Conservation (phyloP, 441 rosid genomes). For the Pelargonium cotyledonis region DNA sequence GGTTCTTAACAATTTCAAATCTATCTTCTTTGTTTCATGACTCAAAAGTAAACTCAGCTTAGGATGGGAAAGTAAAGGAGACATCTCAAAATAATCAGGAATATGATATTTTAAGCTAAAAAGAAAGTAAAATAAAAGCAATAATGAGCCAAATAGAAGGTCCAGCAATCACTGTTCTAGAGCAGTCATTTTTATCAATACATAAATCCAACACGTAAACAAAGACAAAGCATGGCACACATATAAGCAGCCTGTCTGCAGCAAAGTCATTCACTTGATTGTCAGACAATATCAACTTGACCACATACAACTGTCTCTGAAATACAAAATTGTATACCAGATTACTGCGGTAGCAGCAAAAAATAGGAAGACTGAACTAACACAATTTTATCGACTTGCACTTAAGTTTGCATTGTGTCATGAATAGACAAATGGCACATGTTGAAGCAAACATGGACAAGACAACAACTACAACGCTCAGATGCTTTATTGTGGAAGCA, state of each 20-base stretch:
- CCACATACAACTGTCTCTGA: not conserved
- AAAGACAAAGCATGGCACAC: not conserved
- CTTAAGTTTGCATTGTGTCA: not conserved
- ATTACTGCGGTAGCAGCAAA: not conserved
- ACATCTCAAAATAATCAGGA: not conserved
- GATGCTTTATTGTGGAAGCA: not conserved
- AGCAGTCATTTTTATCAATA: not conserved
- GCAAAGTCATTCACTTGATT: not conserved
- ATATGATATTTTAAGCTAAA: not conserved
- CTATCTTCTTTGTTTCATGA: constrained; percentile 2
- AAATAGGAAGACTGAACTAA: not conserved
- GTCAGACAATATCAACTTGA: not conserved
- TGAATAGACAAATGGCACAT: not conserved
- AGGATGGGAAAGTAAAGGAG: not conserved
- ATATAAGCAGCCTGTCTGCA: not conserved
- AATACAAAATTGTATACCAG: not conserved
- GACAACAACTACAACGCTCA: not conserved
- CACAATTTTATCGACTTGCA: not conserved
- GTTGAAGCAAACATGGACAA: not conserved
- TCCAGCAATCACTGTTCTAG: not conserved
- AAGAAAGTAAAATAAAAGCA: not conserved
- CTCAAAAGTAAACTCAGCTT: constrained; percentile 1
- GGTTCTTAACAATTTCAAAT: constrained; percentile 3
- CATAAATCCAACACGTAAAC: not conserved
- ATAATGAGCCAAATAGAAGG: not conserved